Base-by-base conservation (phyloP, 148 eudicot genomes). In the Chenopodium formosanum region DNA sequence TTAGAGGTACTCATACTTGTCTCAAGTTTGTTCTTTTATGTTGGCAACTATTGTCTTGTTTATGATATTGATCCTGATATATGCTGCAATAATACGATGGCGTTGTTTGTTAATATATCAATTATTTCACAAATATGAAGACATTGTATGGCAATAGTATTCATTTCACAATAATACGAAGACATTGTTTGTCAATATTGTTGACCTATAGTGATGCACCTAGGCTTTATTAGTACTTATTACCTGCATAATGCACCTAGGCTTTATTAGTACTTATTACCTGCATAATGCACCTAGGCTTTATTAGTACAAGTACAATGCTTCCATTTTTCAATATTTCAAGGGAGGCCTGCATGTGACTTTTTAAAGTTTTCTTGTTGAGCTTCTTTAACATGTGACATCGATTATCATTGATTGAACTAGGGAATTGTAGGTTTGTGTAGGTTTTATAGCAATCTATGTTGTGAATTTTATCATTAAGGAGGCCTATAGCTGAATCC, bases 1-100 rank as follows among this genome's bases (percentile, higher is more conserved):
- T 83, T 95, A 84, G 99, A 95, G 99, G 99, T 95, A 87, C 80
- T 74, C 52, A 48, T 53, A 7, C n/a, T 34, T 75, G 76, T 63
- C 70, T 83, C 78, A 73, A 7, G 22, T 60, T 74, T 80, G 76
- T 31, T 73, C 63, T 7, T 53, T 8, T 79, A 17, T 17, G 3
- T 46, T 32, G n/a, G 47, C 23, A 20, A 10, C 58, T 20, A 22
- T 32, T 48, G 31, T 13, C 19, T 20, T 31, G n/a, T 47, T 48
- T 20, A 48, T 63, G 65, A 25, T 71, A 37, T 56, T 13, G 31
- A 32, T 63, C 25, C 48, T 48, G 22, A 13, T 17, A 4, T 56
- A 4, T 64, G 62, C 46, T 56, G 34, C 71, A 46, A 31, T 73
- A 23, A 37, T 71, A 48, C 60, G 19, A 72, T 25, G 4, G 7